A percentile compares a stretch with the other conserved stretches of the same genome.
These are phyloP conservation scores for Gelatoporia subvermispora DNA, from an alignment of 768 basidiomycete species.

Conservation along the genomic window DNA sequence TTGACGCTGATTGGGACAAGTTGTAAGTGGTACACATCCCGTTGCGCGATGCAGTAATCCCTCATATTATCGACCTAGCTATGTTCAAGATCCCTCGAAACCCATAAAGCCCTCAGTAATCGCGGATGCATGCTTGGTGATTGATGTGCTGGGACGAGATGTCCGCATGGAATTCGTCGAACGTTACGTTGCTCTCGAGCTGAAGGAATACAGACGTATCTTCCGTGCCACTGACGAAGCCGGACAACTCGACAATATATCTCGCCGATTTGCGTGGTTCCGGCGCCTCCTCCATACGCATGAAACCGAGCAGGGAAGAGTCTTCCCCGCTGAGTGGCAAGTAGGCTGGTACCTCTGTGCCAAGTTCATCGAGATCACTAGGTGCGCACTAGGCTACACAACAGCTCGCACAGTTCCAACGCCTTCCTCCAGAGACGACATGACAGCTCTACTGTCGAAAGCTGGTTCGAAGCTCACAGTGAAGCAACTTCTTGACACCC, in stretches of 20 bases:
- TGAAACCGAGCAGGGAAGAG: constrained; percentile 78
- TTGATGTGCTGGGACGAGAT: constrained; percentile 85
- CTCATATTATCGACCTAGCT: too few species aligned
- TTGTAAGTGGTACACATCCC: constrained; percentile 63
- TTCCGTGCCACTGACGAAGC: constrained; percentile 93
- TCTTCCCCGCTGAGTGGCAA: constrained; percentile 85
- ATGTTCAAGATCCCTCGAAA: constrained; percentile 68
- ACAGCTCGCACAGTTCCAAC: too few species aligned
- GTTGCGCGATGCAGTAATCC: background rate
- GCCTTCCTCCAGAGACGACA: constrained; percentile 62
- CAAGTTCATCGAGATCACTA: constrained; percentile 87
- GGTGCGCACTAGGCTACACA: constrained; percentile 48
- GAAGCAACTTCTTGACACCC: constrained; percentile 74
- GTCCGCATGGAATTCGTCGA: constrained; percentile 79
- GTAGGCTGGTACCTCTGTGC: constrained; percentile 77
- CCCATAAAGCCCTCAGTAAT: constrained; percentile 62
- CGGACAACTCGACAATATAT: constrained; percentile 92
- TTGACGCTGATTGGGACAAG: constrained; percentile 88
- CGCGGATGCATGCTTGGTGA: constrained; percentile 79
- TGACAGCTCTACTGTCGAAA: constrained; percentile 77
- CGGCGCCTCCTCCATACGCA: constrained; percentile 77
- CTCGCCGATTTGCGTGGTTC: constrained; percentile 94
- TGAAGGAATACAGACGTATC: constrained; percentile 95
- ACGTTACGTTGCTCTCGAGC: constrained; percentile 82
- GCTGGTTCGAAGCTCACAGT: constrained; percentile 69